Base-by-base conservation (phyloP, 305 asterid species). In the Nicotiana rustica region DNA sequence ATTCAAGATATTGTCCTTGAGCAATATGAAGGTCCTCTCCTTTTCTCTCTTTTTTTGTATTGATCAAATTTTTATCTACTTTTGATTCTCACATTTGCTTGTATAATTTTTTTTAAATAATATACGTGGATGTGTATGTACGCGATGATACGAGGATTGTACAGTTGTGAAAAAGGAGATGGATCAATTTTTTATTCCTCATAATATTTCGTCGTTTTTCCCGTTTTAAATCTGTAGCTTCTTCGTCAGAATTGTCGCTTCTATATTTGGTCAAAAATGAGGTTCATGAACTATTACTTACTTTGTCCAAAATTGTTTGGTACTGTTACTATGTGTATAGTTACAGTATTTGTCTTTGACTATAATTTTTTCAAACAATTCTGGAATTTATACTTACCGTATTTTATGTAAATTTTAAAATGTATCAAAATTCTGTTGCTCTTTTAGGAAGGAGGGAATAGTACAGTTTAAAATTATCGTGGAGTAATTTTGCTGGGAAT, bases 1-100 rank as follows among this genome's bases (percentile, higher is more conserved):
- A 94, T 96, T 87, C 92, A 89, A 25, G 98, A 94, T 85, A 86
- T 96, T 13, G 89, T 85, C 86, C 91, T 96, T 82, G 97, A 92
- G 77, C 97, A 92, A 71, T 85, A 87, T 69, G 97, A 94, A 92
- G 98, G 99, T 96, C 15, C 5, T 57, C 31, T 13, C 13, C 12
- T 77, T 65, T 25, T 49, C 29, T 15, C 15, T 21, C 12, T 64
- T 75, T 21, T 55, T 75, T 21, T 55, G 4, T 36, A n/a, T 44
- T 71, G 5, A 18, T 80, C 69, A 29, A 33, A 33, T 71, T 9
- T 55, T 73, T 33, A 17, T 67, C 35, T 83, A 70, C 17, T 21
- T 56, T 68, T 17, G 1, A 17, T 18, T 12, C 29, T 9, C 57
- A 13, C 56, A 47, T 36, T 47, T 18, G 52, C 47, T 9, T 44